Evolutionary conservation across 2,329 filamentous ascomycete species (phyloP), one percentile per base, ranked within the genome.

Genomic region (Cordyceps tenuipes): DNA sequence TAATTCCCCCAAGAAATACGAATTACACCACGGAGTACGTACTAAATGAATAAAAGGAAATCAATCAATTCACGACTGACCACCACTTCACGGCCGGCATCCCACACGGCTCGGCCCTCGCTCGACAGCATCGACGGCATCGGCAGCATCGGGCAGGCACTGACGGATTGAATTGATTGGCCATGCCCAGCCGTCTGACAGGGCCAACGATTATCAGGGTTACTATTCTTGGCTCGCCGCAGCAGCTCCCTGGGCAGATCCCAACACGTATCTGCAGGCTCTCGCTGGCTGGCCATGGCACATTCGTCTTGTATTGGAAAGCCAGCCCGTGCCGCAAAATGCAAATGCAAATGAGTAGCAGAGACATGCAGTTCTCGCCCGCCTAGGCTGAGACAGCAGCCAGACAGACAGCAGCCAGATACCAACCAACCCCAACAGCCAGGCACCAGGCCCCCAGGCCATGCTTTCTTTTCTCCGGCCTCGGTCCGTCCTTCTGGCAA

Each of bases 301-400:
- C 47, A 31, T 44, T 58, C 17, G 51, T 58, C 17, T 58, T 58
- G 17, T 58, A 57, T 49, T 39, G 44, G 29, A 57, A 26, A 26
- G 34, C 34, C n/a, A 29, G 29, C n/a, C 34, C 10, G 34, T 36
- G n/a, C 54, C 44, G 44, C 34, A 58, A 58, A 58, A 7, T 31
- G 44, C 34, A 58, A 58, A 58, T 29, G 29, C 29, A 58, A 58
- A 58, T 58, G 56, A 58, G 56, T 36, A 51, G 26, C 34, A 58
- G 47, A 58, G 56, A 58, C 56, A 58, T 58, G 46, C 44, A n/a
- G 29, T 26, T 57, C 54, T 26, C 43, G 54, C 46, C 36, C n/a
- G 56, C 23, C 15, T 5, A 49, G 47, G 41, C 15, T 58, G 46
- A 51, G 23, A 58, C 56, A 44, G 17, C 54, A 23, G 2, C 23